A percentile compares a stretch with the other conserved stretches of the same genome.
phyloP scores from a whole-genome alignment of 768 basidiomycete genomes.

The Lanmaoa rubissima region DNA sequence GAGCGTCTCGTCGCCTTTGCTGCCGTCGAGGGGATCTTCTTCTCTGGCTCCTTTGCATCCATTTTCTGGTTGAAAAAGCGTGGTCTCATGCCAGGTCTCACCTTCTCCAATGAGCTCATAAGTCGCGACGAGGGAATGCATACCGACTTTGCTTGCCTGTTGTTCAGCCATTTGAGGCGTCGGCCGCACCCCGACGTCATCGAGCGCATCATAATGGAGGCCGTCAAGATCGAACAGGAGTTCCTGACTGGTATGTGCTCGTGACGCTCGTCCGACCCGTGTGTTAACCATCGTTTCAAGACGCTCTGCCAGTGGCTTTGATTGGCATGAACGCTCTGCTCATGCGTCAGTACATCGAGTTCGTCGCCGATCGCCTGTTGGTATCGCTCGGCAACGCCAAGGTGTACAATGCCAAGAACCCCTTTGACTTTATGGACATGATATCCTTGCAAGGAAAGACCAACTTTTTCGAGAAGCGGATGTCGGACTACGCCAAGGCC shows the following conservation, averaged over 20 bases:
- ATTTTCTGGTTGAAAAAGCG: conserved; percentile 98
- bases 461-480: conserved; percentile 93
- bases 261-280: too few relatives aligned
- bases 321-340: conserved; percentile 88
- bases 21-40: conserved; percentile 96
- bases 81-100: conserved; percentile 93
- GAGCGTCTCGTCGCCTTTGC: conserved; percentile 94
- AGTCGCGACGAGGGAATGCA: conserved; percentile 94
- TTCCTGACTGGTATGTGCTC: conserved; percentile 64
- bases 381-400: conserved; percentile 83
- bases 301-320: conserved; percentile 78
- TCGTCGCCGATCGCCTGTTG: conserved; percentile 86
- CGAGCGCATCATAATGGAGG: conserved; percentile 70
- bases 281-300: conserved; percentile 32
- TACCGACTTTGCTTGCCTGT: conserved; percentile 91
- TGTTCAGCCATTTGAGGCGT: conserved; percentile 76
- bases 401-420: conserved; percentile 70
- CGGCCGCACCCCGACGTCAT: conserved; percentile 79
- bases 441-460: conserved; percentile 94
- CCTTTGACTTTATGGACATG: conserved; percentile 93
- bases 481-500: conserved; percentile 74
- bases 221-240: conserved; percentile 81
- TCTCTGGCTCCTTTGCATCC: conserved; percentile 87
- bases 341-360: conserved; percentile 90
- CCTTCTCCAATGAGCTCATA: conserved; percentile 95